Evolutionary conservation across 176 grass and related monocot genomes (phyloP).

Genomic region (Aegilops tauschii): DNA sequence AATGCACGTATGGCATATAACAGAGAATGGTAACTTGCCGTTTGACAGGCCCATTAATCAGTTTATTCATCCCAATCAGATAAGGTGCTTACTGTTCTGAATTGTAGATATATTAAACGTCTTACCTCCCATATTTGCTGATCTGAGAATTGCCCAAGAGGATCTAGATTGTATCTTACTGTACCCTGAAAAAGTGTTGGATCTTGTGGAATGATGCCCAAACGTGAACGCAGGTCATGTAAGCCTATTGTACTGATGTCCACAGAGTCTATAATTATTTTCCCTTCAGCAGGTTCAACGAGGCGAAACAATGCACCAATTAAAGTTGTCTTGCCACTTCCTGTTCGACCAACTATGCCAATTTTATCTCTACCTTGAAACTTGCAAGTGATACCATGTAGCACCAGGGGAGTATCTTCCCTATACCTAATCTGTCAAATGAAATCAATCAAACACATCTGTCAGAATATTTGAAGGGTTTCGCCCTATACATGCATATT

Average conservation of each 20-base stretch:
- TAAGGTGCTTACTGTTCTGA: neutral
- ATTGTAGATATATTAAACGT: neutral
- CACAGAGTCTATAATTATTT: constrained; percentile 64
- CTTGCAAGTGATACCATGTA: constrained; percentile 76
- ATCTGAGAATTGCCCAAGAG: constrained; percentile 59
- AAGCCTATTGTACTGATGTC: constrained; percentile 71
- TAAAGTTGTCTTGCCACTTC: constrained; percentile 95
- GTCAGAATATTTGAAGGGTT: neutral
- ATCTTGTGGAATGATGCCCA: constrained; percentile 98
- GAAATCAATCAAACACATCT: constrained; percentile 13
- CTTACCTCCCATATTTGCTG: constrained; percentile 89
- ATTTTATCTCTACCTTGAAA: constrained; percentile 86
- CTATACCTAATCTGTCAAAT: constrained; percentile 79
- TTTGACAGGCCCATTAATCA: neutral
- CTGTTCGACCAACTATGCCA: constrained; percentile 88
- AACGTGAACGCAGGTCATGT: constrained; percentile 80
- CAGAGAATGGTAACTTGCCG: neutral
- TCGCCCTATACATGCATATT: neutral
- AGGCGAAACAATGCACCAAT: constrained; percentile 87
- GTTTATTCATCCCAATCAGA: neutral
- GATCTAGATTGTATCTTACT: constrained; percentile 88
- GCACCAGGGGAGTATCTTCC: constrained; percentile 64
- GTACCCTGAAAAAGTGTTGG: constrained; percentile 87
- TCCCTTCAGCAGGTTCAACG: constrained; percentile 85
- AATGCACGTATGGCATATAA: constrained; percentile 4